Percentiles rank a stretch among this genome's conserved stretches.
Conservation (phyloP, 768 basidiomycete species). For the Tephrocybe rancida region DNA sequence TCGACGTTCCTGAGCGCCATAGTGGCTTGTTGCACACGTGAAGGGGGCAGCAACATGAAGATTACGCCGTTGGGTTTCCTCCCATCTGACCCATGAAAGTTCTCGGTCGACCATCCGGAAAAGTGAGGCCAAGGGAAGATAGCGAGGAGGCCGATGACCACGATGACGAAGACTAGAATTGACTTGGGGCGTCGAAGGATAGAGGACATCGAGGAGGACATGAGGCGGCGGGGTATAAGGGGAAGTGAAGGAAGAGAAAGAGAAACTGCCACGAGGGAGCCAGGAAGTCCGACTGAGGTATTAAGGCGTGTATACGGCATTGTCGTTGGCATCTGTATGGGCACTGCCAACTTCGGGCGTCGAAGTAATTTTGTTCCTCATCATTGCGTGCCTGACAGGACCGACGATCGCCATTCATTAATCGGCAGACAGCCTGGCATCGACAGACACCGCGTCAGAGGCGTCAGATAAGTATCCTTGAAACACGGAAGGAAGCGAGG, state of each 20-base stretch:
- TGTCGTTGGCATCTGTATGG: background rate
- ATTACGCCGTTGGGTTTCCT: slow-evolving; percentile 27
- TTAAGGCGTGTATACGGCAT: background rate
- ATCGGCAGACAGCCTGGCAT: background rate
- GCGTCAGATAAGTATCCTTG: background rate
- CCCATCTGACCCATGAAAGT: background rate
- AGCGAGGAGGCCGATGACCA: slow-evolving; percentile 1
- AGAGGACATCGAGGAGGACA: slow-evolving; percentile 12
- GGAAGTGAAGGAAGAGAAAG: background rate
- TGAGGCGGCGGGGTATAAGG: background rate
- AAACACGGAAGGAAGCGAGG: background rate
- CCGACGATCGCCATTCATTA: background rate
- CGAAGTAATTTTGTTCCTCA: background rate
- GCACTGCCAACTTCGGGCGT: background rate
- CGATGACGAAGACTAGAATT: slow-evolving; percentile 1
- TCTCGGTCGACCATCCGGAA: slow-evolving; percentile 2
- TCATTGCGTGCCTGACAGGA: background rate
- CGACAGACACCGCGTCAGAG: background rate
- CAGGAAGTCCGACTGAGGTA: background rate
- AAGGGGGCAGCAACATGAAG: slow-evolving; percentile 27
- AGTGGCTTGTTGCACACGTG: slow-evolving; percentile 26
- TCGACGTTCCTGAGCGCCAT: slow-evolving; percentile 30
- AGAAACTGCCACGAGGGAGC: background rate
- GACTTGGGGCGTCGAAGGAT: slow-evolving; percentile 9
- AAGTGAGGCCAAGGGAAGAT: background rate